These are phyloP conservation scores for Polytolypa hystricis DNA, from an alignment of 2,329 filamentous ascomycete genomes.

Conservation along the genomic window DNA sequence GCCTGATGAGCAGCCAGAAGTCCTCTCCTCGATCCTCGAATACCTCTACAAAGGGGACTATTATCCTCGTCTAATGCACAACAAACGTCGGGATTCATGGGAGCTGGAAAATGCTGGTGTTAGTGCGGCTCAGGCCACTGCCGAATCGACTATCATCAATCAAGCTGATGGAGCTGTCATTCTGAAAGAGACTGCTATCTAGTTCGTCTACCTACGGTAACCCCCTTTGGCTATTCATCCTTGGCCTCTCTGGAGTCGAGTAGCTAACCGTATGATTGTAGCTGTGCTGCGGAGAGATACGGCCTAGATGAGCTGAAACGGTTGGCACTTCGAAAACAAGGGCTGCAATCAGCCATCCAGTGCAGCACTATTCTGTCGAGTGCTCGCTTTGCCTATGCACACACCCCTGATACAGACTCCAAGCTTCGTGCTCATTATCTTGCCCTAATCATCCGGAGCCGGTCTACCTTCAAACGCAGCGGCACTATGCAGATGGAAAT, in stretches of 20 bases:
- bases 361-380: constrained; percentile 76
- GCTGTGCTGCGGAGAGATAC: constrained; percentile 74
- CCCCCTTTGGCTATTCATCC: constrained; percentile 1
- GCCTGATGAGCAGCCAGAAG: constrained; percentile 76
- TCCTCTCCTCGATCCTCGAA: constrained; percentile 82
- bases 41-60: constrained; percentile 94
- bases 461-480: constrained; percentile 82
- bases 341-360: constrained; percentile 72
- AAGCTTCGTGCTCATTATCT: constrained; percentile 84
- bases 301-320: constrained; percentile 75
- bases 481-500: constrained; percentile 95
- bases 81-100: constrained; percentile 71
- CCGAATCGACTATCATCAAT: constrained; percentile 58
- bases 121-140: constrained; percentile 20
- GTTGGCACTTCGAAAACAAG: constrained; percentile 77
- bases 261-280: constrained; percentile 14
- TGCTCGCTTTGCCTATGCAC: constrained; percentile 78
- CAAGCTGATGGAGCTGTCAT: constrained; percentile 54
- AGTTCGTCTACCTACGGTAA: constrained; percentile 35
- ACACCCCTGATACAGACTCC: constrained; percentile 84
- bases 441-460: constrained; percentile 78
- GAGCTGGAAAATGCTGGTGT: constrained; percentile 57
- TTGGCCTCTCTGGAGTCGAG: too few relatives aligned
- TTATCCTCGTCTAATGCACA: constrained; percentile 69
- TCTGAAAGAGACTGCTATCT: constrained; percentile 81